phyloP scores from a whole-genome alignment of 106 monocot species.

The Apostasia ramifera region DNA sequence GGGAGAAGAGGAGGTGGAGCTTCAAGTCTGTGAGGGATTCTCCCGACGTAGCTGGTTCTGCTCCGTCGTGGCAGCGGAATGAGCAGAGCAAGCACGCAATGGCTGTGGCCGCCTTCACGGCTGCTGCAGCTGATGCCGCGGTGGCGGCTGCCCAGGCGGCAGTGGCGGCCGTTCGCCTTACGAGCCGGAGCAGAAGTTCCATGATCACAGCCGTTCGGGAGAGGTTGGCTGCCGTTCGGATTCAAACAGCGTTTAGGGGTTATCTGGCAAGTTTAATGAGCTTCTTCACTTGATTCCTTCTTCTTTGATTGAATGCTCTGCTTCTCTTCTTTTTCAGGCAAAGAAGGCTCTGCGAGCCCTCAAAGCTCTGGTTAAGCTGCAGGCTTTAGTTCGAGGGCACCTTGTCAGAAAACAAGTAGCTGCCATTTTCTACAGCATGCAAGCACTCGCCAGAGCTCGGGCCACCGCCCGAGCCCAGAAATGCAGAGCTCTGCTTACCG shows the following conservation, averaged over 20 bases:
- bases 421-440: constrained; percentile 26
- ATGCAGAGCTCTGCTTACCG: background rate
- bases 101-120: constrained; percentile 52
- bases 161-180: constrained; percentile 46
- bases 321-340: constrained; percentile 20
- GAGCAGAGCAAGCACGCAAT: constrained; percentile 55
- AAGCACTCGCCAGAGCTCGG: constrained; percentile 37
- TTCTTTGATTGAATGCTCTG: background rate
- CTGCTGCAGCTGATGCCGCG: constrained; percentile 52
- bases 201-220: constrained; percentile 12
- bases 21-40: constrained; percentile 51
- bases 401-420: constrained; percentile 43
- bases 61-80: background rate
- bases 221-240: constrained; percentile 40
- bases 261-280: constrained; percentile 31
- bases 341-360: constrained; percentile 54
- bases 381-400: constrained; percentile 45
- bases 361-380: constrained; percentile 52
- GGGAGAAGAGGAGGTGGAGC: constrained; percentile 81
- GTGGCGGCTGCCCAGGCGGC: constrained; percentile 59
- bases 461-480: constrained; percentile 13
- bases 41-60: background rate
- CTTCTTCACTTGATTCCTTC: background rate
- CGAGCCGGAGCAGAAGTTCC: constrained; percentile 27
- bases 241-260: constrained; percentile 51